Base-by-base conservation (phyloP, 441 rosid species). In the Euphorbia corollata region DNA sequence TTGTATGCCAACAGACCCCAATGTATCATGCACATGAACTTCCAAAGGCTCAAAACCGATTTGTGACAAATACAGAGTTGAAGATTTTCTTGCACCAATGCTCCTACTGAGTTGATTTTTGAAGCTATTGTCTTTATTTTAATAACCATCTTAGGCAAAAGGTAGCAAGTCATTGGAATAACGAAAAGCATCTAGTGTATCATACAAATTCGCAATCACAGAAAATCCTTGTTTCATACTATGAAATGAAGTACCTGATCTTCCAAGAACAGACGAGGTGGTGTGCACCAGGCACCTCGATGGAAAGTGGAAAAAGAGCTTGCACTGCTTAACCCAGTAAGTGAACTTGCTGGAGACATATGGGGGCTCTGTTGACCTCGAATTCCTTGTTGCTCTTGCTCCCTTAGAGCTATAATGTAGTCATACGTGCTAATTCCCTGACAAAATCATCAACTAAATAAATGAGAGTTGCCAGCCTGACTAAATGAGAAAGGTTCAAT, bases 361-460 rank as follows among this genome's bases (percentile, higher is more conserved):
- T 88, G 98, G 13, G 94, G 88, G 78, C 97, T 89, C 69, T 89
- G 99, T 77, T 88, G 93, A 50, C 89, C 94, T 61, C 87, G 94
- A 50, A 79, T 78, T 70, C 86, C 97, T 76, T 94, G 96, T 72
- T 74, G 91, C 68, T 94, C 97, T 78, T 94, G 96, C 80, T 94
- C 99, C 78, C 97, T 82, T 59, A 94, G 83, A 24, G 98, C 98
- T 75, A 91, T 86, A 67, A 94, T 89, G 84, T 94, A 94, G 83
- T 89, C 99, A 41, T 94, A 94, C 30, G 98, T 94, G 79, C 91
- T 91, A 63, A 94, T 89, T 79, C 99, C 99, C 98, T 91, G 76
- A 61, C 27, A 10, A 47, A 72, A 41, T 22, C 16, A 11, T n/a
- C 32, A 27, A 27, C 32, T 27, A 27, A 27, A 27, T n/a, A n/a